Evolutionary conservation across 768 basidiomycete genomes (phyloP).

Genomic region (Russula brevipes): DNA sequence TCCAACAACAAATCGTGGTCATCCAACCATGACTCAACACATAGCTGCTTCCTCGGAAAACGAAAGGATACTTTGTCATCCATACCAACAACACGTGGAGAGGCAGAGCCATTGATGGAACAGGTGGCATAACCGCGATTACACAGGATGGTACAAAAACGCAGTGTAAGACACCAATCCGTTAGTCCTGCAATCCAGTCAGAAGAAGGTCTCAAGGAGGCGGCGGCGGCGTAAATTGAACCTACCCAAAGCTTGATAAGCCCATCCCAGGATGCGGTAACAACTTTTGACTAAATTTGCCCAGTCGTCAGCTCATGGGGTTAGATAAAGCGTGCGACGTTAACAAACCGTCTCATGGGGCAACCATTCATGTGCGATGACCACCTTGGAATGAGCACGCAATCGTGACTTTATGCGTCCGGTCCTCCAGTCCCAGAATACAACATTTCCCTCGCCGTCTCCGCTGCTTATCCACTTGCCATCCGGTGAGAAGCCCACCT

Average conservation of each 20-base stretch:
- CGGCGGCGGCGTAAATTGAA: conserved; percentile 17
- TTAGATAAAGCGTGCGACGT: conserved; percentile 10
- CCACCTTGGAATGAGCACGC: conserved; percentile 90
- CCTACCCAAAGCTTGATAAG: conserved; percentile 95
- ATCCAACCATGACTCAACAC: no score
- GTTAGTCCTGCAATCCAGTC: conserved; percentile 19
- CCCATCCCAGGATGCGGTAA: conserved; percentile 98
- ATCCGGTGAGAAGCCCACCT: conserved; percentile 96
- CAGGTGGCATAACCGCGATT: background rate
- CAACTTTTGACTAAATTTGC: conserved; percentile 75
- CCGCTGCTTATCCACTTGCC: conserved; percentile 98
- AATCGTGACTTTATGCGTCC: conserved; percentile 89
- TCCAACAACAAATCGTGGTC: no score
- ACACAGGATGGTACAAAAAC: conserved; percentile 6
- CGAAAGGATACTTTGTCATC: background rate
- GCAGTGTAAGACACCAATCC: background rate
- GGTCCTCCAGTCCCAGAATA: conserved; percentile 99
- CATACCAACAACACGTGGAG: background rate
- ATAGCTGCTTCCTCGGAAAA: no score
- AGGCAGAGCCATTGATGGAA: background rate
- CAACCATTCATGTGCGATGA: conserved; percentile 96
- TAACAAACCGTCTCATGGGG: conserved; percentile 84
- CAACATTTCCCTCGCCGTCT: conserved; percentile 89
- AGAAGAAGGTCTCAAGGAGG: conserved; percentile 9
- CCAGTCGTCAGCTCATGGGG: background rate